Percentiles rank a stretch among this genome's conserved stretches.
Evolutionary conservation across 2,329 filamentous ascomycete species (phyloP).

Genomic region (Hortaea werneckii): DNA sequence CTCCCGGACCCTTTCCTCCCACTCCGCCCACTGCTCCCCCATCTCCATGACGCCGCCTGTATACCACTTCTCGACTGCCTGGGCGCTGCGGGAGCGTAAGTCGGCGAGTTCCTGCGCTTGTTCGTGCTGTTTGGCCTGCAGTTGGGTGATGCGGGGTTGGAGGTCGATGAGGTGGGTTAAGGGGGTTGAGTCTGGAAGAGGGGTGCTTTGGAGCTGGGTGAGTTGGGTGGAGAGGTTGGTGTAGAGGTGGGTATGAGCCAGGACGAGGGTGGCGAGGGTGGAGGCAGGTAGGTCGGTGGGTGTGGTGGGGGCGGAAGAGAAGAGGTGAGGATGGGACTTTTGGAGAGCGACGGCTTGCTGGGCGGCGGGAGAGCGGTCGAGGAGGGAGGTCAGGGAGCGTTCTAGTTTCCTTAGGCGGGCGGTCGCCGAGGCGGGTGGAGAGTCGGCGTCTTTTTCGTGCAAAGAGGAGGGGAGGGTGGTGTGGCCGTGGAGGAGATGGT

Average conservation of each 20-base stretch:
- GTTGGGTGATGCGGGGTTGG: constrained; percentile 51
- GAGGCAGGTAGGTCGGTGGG: constrained; percentile 14
- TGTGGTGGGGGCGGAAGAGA: constrained; percentile 14
- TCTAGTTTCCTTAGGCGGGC: constrained; percentile 19
- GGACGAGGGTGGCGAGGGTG: constrained; percentile 28
- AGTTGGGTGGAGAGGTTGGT: constrained; percentile 34
- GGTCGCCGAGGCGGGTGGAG: constrained; percentile 9
- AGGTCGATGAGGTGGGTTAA: constrained; percentile 48
- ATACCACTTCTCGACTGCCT: constrained; percentile 52
- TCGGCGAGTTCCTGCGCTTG: constrained; percentile 54
- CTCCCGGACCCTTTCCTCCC: constrained; percentile 56
- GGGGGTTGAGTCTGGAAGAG: constrained; percentile 31
- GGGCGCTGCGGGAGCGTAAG: constrained; percentile 54
- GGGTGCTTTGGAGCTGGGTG: constrained; percentile 34
- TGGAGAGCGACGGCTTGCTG: constrained; percentile 30
- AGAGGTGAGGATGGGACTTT: constrained; percentile 32
- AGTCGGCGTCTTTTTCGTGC: not conserved
- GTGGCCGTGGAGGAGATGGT: constrained; percentile 33
- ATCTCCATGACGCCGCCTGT: constrained; percentile 58
- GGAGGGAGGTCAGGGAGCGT: constrained; percentile 26
- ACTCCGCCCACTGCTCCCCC: constrained; percentile 59
- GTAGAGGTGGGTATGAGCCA: constrained; percentile 35
- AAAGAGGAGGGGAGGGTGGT: constrained; percentile 1
- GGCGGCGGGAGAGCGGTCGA: constrained; percentile 29
- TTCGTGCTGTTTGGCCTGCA: constrained; percentile 50